These are phyloP conservation scores for Apiospora sp. DNA, from an alignment of 2,329 filamentous ascomycete genomes.

Conservation along the genomic window DNA sequence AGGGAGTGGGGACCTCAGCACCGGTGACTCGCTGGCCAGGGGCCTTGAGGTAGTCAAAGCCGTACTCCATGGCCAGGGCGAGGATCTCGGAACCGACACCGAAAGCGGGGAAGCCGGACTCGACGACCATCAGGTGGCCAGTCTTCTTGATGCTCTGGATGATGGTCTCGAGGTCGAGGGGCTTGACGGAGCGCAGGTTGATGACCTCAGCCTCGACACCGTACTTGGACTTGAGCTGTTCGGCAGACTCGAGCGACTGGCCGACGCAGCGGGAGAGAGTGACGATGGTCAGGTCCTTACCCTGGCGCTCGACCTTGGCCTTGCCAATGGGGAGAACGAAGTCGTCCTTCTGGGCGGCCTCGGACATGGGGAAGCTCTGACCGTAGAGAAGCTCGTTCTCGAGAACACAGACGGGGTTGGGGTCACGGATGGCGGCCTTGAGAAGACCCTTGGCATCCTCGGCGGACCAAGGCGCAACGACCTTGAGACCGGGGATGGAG, in stretches of 20 bases:
- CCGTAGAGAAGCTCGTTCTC: constrained; percentile 95
- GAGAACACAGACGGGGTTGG: constrained; percentile 92
- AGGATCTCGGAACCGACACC: constrained; percentile 93
- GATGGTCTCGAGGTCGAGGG: constrained; percentile 93
- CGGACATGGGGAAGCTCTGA: constrained; percentile 95
- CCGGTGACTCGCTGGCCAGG: constrained; percentile 94
- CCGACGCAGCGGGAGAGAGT: constrained; percentile 95
- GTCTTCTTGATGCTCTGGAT: constrained; percentile 99
- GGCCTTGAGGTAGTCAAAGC: constrained; percentile 95
- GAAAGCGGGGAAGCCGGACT: constrained; percentile 96
- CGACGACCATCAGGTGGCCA: constrained; percentile 85
- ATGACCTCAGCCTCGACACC: constrained; percentile 95
- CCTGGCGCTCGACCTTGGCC: constrained; percentile 96
- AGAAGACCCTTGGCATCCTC: constrained; percentile 98
- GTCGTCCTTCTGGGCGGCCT: constrained; percentile 93
- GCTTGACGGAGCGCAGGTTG: constrained; percentile 98
- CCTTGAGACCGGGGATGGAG: constrained; percentile 96
- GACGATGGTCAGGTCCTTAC: constrained; percentile 96
- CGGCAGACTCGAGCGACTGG: constrained; percentile 86
- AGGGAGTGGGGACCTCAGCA: constrained; percentile 96
- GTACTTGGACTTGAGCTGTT: constrained; percentile 94
- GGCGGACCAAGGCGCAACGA: constrained; percentile 93
- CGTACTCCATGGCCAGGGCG: constrained; percentile 95
- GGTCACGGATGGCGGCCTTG: constrained; percentile 97
- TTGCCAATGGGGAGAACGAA: constrained; percentile 98